phyloP scores from a whole-genome alignment of 2,329 filamentous ascomycete species.

The Colletotrichum cordylinicola region DNA sequence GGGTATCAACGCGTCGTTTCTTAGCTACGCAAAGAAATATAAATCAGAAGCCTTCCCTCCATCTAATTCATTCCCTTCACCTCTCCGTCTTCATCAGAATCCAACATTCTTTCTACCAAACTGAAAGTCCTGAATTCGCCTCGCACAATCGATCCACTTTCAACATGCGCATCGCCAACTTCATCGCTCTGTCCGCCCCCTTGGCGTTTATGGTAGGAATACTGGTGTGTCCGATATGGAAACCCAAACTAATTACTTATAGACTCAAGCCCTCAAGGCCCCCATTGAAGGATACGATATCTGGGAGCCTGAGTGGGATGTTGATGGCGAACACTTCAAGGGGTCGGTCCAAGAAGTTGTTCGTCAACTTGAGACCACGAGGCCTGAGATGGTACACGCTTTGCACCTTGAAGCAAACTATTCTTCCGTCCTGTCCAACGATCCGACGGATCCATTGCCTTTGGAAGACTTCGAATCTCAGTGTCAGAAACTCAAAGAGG shows the following conservation, averaged over 20 bases:
- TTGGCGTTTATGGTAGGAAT: not conserved
- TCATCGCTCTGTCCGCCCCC: not conserved
- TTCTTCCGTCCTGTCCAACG: not conserved
- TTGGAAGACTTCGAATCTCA: not conserved
- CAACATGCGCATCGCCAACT: not conserved
- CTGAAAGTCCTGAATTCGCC: not conserved
- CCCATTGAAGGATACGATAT: not conserved
- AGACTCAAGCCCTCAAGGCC: not conserved
- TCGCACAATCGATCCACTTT: not conserved
- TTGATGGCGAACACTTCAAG: constrained; percentile 11
- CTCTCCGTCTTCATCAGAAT: not conserved
- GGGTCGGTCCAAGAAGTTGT: not conserved
- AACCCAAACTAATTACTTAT: not conserved
- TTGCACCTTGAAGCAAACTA: not conserved
- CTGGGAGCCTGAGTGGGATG: constrained; percentile 14
- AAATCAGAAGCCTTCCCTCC: not conserved
- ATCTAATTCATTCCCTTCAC: fast-evolving
- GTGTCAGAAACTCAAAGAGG: not conserved
- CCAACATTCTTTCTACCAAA: not conserved
- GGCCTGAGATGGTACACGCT: not conserved
- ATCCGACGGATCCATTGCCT: not conserved
- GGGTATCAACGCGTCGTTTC: not conserved
- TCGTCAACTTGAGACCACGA: not conserved
- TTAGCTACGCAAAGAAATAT: not conserved
- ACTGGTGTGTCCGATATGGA: fast-evolving